Conservation (phyloP, 2,329 filamentous ascomycete species). For the Chrysosphaeria jannelii region DNA sequence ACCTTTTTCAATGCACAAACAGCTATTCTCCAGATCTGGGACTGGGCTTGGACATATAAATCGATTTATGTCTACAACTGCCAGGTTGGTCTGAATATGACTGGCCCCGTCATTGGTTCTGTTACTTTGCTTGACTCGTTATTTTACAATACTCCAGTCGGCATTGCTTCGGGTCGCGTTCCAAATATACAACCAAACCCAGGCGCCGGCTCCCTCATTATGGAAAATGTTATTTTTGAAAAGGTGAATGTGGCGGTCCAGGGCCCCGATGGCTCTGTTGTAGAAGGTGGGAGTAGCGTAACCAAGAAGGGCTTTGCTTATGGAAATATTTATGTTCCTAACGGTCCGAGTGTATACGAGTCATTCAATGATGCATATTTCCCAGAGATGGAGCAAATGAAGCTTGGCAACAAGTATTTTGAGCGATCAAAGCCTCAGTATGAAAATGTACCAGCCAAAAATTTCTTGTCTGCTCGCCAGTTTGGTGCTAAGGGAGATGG, state of each 20-base stretch:
- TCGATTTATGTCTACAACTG: slow-evolving; percentile 31
- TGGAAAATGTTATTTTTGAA: slow-evolving; percentile 17
- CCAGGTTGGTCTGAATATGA: slow-evolving; percentile 35
- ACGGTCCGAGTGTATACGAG: slow-evolving; percentile 16
- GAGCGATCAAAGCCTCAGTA: slow-evolving; percentile 56
- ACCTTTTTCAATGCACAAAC: slow-evolving; percentile 33
- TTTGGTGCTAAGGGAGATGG: slow-evolving; percentile 45
- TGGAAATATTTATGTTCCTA: slow-evolving; percentile 32
- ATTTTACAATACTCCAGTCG: slow-evolving; percentile 41
- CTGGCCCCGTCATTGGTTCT: slow-evolving; percentile 39
- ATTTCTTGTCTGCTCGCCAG: slow-evolving; percentile 38
- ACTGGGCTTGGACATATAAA: slow-evolving; percentile 51
- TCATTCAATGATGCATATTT: slow-evolving; percentile 9
- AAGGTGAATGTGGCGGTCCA: slow-evolving; percentile 14
- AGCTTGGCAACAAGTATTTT: slow-evolving; percentile 26
- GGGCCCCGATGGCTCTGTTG: slow-evolving; percentile 13
- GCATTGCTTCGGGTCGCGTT: slow-evolving; percentile 29
- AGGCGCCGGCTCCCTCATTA: slow-evolving; percentile 14
- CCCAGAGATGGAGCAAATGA: slow-evolving; percentile 21
- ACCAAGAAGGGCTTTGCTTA: slow-evolving; percentile 18
- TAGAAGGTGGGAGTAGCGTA: slow-evolving; percentile 19
- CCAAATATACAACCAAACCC: slow-evolving; percentile 8
- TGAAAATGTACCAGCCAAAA: slow-evolving; percentile 20
- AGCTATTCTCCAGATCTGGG: slow-evolving; percentile 42
- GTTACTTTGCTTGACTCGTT: slow-evolving; percentile 46